Percentiles rank a stretch among this genome's conserved stretches.
phyloP scores from a whole-genome alignment of 257 asterid genomes.

The Scutellaria galericulata region DNA sequence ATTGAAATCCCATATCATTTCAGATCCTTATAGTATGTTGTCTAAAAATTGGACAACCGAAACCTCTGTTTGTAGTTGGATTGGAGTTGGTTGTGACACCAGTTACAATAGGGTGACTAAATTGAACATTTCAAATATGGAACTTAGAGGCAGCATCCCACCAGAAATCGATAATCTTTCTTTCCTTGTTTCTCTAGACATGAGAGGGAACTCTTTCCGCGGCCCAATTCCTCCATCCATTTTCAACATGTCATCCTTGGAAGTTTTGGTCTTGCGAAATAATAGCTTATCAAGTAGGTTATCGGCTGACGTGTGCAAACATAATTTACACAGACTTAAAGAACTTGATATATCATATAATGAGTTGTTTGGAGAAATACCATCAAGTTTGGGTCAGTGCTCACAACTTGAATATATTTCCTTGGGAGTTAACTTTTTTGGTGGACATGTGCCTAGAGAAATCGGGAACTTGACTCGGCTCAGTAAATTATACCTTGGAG shows the following conservation, averaged over 20 bases:
- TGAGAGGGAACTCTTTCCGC: constrained; percentile 24
- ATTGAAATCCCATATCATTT: constrained; percentile 16
- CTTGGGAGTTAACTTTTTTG: neutral
- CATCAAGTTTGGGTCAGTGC: constrained; percentile 8
- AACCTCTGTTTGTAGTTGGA: constrained; percentile 37
- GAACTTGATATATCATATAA: neutral
- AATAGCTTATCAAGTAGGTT: constrained; percentile 27
- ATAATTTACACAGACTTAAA: constrained; percentile 1
- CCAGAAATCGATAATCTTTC: constrained; percentile 40
- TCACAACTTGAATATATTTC: neutral
- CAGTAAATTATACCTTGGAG: neutral
- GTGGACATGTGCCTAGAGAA: constrained; percentile 10
- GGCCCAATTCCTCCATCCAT: constrained; percentile 38
- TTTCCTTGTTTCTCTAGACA: constrained; percentile 28
- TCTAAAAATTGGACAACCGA: neutral
- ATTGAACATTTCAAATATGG: constrained; percentile 14
- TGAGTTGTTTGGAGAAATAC: constrained; percentile 23
- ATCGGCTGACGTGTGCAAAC: too few species aligned
- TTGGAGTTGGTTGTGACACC: constrained; percentile 33
- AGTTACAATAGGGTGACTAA: constrained; percentile 29
- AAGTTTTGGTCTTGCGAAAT: neutral
- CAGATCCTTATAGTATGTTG: constrained; percentile 12
- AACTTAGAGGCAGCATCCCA: constrained; percentile 37
- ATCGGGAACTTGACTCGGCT: constrained; percentile 21
- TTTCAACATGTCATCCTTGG: constrained; percentile 36